phyloP scores from a whole-genome alignment of 1,139 yeast genomes.

The Debaryomyces nepalensis region DNA sequence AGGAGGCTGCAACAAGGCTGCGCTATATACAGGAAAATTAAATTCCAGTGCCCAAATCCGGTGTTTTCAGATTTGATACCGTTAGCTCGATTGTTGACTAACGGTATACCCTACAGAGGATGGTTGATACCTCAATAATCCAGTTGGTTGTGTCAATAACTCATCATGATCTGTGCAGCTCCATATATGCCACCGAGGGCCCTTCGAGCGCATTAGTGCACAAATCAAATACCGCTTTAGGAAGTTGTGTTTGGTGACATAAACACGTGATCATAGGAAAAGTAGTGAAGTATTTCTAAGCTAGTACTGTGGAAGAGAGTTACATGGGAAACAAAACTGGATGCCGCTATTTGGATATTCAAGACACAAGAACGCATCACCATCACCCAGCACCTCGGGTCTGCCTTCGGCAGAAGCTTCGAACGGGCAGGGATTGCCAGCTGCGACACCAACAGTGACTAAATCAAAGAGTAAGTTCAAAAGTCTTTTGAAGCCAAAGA shows the following conservation, averaged over 20 bases:
- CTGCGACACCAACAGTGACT: background rate
- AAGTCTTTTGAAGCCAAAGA: conserved; percentile 8
- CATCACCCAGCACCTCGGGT: background rate
- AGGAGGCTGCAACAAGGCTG: background rate
- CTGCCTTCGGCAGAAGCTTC: background rate
- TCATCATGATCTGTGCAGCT: too few species aligned
- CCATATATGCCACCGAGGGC: too few species aligned
- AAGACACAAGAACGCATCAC: background rate
- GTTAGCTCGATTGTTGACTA: too few species aligned
- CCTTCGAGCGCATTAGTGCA: too few species aligned
- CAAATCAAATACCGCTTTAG: too few species aligned
- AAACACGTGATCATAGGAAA: background rate
- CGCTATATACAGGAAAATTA: background rate
- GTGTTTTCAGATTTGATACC: background rate
- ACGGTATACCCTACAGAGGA: too few species aligned
- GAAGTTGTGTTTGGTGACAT: background rate
- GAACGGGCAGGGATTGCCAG: background rate
- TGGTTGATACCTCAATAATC: too few species aligned
- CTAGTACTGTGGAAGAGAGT: background rate
- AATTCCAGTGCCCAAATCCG: background rate
- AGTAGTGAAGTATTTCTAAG: background rate
- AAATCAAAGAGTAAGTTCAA: conserved; percentile 7
- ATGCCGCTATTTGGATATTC: conserved; percentile 6
- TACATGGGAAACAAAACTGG: background rate
- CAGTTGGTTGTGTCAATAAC: too few species aligned